phyloP scores from a whole-genome alignment of 345 rosid species.

The Lepidium didymum region DNA sequence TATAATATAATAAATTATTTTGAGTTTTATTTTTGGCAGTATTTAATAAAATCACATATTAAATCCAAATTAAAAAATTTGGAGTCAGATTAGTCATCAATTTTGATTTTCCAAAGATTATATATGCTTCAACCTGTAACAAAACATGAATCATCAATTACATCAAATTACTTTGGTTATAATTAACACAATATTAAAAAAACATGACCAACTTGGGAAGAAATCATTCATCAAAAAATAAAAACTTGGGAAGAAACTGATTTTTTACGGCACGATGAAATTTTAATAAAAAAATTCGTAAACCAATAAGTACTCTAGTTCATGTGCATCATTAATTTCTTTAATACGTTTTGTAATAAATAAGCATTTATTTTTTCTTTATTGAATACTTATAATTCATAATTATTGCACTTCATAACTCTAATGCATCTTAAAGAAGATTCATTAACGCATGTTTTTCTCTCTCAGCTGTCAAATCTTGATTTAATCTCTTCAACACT shows the following conservation, averaged over 20 bases:
- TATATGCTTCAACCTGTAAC: too few relatives aligned
- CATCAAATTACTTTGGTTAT: too few relatives aligned
- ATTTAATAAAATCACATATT: too few relatives aligned
- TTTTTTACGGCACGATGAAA: conserved; percentile 28
- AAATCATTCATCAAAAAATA: too few relatives aligned
- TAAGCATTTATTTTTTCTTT: neutral
- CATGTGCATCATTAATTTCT: conserved; percentile 19
- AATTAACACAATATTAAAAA: too few relatives aligned
- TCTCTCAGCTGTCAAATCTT: conserved; percentile 20
- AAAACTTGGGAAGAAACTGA: neutral
- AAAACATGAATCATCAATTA: too few relatives aligned
- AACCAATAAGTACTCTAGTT: conserved; percentile 12
- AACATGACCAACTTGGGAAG: too few relatives aligned
- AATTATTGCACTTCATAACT: neutral
- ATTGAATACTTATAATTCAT: neutral
- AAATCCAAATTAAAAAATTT: too few relatives aligned
- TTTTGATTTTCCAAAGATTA: too few relatives aligned
- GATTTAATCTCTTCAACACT: neutral
- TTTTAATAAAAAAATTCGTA: neutral
- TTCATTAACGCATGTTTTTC: conserved; percentile 28
- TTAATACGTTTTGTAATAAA: neutral
- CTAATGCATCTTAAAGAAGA: conserved; percentile 15
- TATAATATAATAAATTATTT: too few relatives aligned
- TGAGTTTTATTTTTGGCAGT: too few relatives aligned
- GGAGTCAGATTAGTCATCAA: too few relatives aligned